Conservation (phyloP, 768 basidiomycete species). For the Exsudoporus frostii region DNA sequence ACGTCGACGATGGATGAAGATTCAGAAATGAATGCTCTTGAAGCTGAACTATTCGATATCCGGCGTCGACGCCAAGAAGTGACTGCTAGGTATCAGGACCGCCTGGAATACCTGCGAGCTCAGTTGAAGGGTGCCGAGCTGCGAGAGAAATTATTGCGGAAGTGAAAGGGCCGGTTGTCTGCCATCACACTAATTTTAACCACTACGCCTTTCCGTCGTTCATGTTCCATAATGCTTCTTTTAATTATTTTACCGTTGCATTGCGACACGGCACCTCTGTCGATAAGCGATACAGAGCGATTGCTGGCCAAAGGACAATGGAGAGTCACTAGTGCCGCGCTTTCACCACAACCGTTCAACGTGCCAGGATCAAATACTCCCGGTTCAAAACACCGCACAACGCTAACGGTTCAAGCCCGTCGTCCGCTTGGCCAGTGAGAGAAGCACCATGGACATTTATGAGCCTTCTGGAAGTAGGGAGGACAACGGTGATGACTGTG, state of each 20-base stretch:
- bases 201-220: conserved; percentile 3
- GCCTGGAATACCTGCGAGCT: conserved; percentile 77
- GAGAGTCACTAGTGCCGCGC: not conserved
- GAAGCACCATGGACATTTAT: conserved; percentile 8
- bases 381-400: not conserved
- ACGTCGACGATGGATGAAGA: conserved; percentile 33
- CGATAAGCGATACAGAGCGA: not conserved
- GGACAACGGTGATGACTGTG: conserved; percentile 34
- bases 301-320: not conserved
- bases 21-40: conserved; percentile 36
- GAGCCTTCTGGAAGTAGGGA: conserved; percentile 17
- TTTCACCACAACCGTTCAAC: not conserved
- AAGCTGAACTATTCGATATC: conserved; percentile 67
- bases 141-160: conserved; percentile 75
- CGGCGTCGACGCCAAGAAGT: conserved; percentile 69
- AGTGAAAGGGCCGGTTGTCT: conserved; percentile 31
- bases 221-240: conserved; percentile 17
- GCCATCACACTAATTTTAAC: not conserved
- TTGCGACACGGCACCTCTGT: not conserved
- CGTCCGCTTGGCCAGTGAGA: not conserved
- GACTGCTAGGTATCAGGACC: conserved; percentile 64
- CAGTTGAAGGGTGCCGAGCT: conserved; percentile 81
- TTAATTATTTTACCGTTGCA: conserved; percentile 4
- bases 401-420: not conserved
- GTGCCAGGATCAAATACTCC: not conserved